phyloP scores from a whole-genome alignment of 2,329 filamentous ascomycete species.

The Macroventuria anomochaeta region DNA sequence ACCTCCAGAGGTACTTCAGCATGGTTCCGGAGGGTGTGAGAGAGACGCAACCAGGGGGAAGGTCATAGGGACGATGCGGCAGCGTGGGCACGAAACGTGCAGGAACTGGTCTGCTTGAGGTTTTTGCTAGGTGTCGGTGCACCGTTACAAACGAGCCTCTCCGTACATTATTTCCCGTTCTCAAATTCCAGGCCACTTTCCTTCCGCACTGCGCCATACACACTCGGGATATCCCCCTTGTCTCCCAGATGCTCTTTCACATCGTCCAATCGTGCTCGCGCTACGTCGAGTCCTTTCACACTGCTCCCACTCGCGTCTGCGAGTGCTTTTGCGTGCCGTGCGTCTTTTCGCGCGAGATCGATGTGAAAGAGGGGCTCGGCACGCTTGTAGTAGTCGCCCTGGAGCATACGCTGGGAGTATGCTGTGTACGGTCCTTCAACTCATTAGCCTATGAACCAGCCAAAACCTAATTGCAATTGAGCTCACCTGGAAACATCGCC shows the following conservation, averaged over 20 bases:
- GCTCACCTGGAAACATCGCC: slow-evolving; percentile 70
- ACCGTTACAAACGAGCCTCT: too few relatives aligned
- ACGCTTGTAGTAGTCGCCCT: slow-evolving; percentile 77
- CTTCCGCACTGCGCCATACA: slow-evolving; percentile 80
- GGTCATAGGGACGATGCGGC: too few relatives aligned
- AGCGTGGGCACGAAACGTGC: too few relatives aligned
- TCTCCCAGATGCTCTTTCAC: slow-evolving; percentile 74
- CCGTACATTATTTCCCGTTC: slow-evolving; percentile 43
- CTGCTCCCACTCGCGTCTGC: slow-evolving; percentile 68
- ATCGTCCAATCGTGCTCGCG: slow-evolving; percentile 68
- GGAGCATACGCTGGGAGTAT: slow-evolving; percentile 76
- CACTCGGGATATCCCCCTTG: slow-evolving; percentile 78
- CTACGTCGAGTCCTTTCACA: slow-evolving; percentile 70
- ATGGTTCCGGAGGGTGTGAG: too few relatives aligned
- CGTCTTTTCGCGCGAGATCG: slow-evolving; percentile 83
- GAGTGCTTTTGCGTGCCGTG: slow-evolving; percentile 72
- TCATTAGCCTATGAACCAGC: neutral
- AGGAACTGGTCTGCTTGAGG: too few relatives aligned
- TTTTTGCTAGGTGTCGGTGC: too few relatives aligned
- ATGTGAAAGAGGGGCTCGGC: slow-evolving; percentile 83
- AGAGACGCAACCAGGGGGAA: too few relatives aligned
- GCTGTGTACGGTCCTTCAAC: slow-evolving; percentile 64
- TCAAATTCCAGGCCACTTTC: slow-evolving; percentile 78
- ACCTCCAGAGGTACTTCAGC: too few relatives aligned
- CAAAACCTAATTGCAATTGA: neutral